Percentiles rank a stretch among this genome's conserved stretches.
Conservation (phyloP, 2,329 filamentous ascomycete species). For the Aspergillus caelatus region DNA sequence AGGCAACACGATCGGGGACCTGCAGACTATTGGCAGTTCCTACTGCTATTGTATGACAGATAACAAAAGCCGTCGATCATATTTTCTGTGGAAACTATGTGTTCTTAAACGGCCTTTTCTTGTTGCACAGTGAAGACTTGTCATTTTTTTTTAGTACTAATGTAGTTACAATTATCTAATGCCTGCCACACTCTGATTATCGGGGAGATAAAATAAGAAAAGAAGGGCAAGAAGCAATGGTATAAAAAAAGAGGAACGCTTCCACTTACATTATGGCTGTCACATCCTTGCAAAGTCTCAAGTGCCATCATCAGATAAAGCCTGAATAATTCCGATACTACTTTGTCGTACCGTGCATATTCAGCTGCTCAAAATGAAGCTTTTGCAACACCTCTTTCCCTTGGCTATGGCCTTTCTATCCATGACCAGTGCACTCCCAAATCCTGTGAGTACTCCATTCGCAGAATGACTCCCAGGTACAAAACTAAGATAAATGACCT, state of each 20-base stretch:
- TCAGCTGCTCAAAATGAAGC: not conserved
- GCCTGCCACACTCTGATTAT: not conserved
- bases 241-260: not conserved
- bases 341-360: not conserved
- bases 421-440: not conserved
- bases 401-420: not conserved
- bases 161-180: not conserved
- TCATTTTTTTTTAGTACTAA: not conserved
- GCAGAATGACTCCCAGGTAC: not conserved
- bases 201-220: not conserved
- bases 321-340: accelerated
- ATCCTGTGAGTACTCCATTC: not conserved
- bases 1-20: not conserved
- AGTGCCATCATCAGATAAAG: not conserved
- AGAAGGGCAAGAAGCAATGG: not conserved
- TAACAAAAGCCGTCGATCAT: not conserved
- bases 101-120: not conserved
- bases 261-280: not conserved
- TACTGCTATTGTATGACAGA: not conserved
- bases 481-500: not conserved
- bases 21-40: not conserved
- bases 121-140: not conserved
- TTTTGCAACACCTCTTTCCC: not conserved
- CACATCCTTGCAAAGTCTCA: not conserved
- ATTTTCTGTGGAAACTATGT: not conserved